Conservation (phyloP, 1,284 basidiomycete species). For the Cutaneotrichosporon cyanovorans region DNA sequence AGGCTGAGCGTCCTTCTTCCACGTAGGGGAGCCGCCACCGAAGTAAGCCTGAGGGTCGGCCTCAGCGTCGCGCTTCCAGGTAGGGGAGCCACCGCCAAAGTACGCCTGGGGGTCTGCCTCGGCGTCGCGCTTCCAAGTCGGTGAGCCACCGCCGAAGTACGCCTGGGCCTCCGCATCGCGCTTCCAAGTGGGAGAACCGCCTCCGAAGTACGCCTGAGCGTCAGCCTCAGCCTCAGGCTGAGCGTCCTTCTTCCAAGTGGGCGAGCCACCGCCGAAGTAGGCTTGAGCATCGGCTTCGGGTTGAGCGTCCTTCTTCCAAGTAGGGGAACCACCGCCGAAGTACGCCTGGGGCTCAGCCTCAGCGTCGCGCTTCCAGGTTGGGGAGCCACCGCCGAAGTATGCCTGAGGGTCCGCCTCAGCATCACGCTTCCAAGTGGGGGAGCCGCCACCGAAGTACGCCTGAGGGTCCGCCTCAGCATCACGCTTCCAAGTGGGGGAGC, state of each 20-base stretch:
- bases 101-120: conserved; percentile 11
- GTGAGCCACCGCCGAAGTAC: not conserved
- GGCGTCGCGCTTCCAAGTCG: conserved; percentile 17
- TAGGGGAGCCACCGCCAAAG: not conserved
- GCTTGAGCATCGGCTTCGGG: conserved; percentile 11
- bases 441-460: not conserved
- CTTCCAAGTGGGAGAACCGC: not conserved
- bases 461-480: conserved; percentile 16
- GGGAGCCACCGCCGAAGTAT: not conserved
- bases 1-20: conserved; percentile 24
- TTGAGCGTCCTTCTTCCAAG: not conserved
- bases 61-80: conserved; percentile 19
- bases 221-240: conserved; percentile 15
- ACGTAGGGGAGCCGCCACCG: conserved; percentile 5
- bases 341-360: conserved; percentile 3
- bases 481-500: conserved; percentile 12
- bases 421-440: not conserved
- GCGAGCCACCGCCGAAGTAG: conserved; percentile 2
- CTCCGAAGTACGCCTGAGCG: not conserved
- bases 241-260: conserved; percentile 21
- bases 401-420: not conserved
- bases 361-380: not conserved
- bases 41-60: conserved; percentile 8
- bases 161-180: not conserved
- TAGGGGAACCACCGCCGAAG: not conserved